Evolutionary conservation across 331 rosid genomes (phyloP), one percentile per base, ranked within the genome.

Genomic region (Malus hybrid): DNA sequence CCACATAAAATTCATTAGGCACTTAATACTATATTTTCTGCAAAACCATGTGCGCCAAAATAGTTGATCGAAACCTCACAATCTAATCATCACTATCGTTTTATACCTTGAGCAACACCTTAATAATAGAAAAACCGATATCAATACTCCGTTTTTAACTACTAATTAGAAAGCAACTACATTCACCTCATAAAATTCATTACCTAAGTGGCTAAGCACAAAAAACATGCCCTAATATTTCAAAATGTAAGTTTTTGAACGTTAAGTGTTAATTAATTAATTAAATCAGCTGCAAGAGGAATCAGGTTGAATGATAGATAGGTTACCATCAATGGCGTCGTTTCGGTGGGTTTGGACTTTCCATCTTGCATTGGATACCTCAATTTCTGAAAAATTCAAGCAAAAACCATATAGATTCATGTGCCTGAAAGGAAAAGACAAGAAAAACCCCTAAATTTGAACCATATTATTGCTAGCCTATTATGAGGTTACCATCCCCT

Each of bases 321-420:
- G 73, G 80, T 71, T 42, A 90, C 97, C 76, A 73, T 16, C 52
- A 88, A 79, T 67, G 91, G 87, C 28, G 85, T 72, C 75, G 74
- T 81, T 67, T 90, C 92, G 56, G 19, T 82, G 52, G 65, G 80
- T 46, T 56, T 69, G 52, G 79, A 10, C 68, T 72, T 83, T 14
- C 57, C 74, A 36, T 83, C 79, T 77, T 64, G 86, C 87, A 57
- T 83, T 85, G 86, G 84, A 22, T 80, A 80, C 76, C 71, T 74
- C 32, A 79, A 54, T 57, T 82, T 85, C 91, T 87, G 89, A 71
- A 57, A 76, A 84, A 74, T 69, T 22, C 69, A 62, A 44, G 31
- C 72, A 39, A 20, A 57, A 50, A 24, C 16, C 61, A 31, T 54
- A 64, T 50, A 48, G 9, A 22, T 24, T 60, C 50, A 44, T 39